Evolutionary conservation across 345 rosid species (phyloP).

Genomic region (Rhodamnia rubescens): DNA sequence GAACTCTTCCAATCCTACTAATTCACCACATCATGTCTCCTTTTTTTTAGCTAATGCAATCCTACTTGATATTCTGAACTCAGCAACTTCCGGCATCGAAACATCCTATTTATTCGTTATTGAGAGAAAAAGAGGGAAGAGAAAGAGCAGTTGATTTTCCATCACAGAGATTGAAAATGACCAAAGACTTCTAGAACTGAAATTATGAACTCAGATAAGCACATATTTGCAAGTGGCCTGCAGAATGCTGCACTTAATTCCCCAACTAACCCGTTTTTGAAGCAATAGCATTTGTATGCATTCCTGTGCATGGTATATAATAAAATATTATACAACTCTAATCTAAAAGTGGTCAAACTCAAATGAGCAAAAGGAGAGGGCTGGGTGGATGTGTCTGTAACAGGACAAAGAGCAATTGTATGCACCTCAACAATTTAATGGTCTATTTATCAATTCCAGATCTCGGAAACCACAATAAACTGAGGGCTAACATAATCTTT

Average conservation of each 20-base stretch:
- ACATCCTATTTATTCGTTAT: background rate
- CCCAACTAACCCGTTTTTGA: background rate
- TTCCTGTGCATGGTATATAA: background rate
- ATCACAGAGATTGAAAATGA: background rate
- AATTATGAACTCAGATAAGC: background rate
- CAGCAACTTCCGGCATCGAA: background rate
- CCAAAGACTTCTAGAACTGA: background rate
- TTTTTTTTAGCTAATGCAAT: background rate
- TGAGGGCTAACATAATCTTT: background rate
- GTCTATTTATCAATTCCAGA: background rate
- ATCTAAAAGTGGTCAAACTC: background rate
- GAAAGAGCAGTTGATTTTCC: background rate
- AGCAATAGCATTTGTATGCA: background rate
- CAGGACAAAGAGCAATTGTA: background rate
- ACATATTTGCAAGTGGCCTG: background rate
- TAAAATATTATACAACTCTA: background rate
- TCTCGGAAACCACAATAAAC: background rate
- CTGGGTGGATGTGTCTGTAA: background rate
- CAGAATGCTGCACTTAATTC: background rate
- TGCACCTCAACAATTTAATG: background rate
- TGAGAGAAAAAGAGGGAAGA: background rate
- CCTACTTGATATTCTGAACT: background rate
- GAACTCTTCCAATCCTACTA: background rate
- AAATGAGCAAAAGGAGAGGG: background rate
- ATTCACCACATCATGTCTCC: background rate